Evolutionary conservation across 2,329 filamentous ascomycete species (phyloP).

Genomic region (Scedosporium boydii): DNA sequence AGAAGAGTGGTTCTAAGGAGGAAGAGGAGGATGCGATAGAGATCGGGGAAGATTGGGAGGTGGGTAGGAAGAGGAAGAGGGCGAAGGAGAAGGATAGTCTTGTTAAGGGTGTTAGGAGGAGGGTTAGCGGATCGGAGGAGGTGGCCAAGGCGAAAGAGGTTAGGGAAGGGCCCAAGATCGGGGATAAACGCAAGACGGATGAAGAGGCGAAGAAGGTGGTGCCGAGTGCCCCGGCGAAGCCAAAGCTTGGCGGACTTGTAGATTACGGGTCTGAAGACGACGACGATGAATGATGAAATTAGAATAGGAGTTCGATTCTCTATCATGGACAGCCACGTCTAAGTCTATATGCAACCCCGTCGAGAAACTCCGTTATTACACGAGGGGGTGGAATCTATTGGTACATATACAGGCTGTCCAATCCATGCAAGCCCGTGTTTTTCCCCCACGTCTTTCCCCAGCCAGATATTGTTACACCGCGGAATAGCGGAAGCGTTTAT

Average conservation of each 20-base stretch:
- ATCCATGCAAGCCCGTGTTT: not conserved
- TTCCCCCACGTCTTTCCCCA: not conserved
- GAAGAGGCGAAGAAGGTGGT: not conserved
- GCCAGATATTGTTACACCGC: not conserved
- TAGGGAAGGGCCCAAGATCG: not conserved
- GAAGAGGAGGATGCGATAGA: constrained; percentile 21
- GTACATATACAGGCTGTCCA: not conserved
- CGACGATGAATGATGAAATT: not conserved
- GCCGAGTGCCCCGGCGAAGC: constrained; percentile 4
- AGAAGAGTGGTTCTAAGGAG: constrained; percentile 30
- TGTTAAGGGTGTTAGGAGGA: constrained; percentile 9
- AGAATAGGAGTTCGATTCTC: constrained; percentile 6
- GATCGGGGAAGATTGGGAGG: constrained; percentile 25
- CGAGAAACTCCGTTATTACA: not conserved
- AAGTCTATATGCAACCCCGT: constrained; percentile 6
- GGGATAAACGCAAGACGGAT: constrained; percentile 14
- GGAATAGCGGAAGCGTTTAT: not conserved
- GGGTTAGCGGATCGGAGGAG: constrained; percentile 9
- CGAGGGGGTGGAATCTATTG: not conserved
- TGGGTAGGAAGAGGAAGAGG: constrained; percentile 16
- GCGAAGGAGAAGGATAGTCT: constrained; percentile 8
- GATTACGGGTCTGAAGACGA: constrained; percentile 48
- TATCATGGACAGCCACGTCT: not conserved
- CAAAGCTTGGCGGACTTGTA: constrained; percentile 31
- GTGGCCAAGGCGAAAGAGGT: not conserved